phyloP scores from a whole-genome alignment of 2,329 filamentous ascomycete species.

The Fonsecaea pedrosoi region DNA sequence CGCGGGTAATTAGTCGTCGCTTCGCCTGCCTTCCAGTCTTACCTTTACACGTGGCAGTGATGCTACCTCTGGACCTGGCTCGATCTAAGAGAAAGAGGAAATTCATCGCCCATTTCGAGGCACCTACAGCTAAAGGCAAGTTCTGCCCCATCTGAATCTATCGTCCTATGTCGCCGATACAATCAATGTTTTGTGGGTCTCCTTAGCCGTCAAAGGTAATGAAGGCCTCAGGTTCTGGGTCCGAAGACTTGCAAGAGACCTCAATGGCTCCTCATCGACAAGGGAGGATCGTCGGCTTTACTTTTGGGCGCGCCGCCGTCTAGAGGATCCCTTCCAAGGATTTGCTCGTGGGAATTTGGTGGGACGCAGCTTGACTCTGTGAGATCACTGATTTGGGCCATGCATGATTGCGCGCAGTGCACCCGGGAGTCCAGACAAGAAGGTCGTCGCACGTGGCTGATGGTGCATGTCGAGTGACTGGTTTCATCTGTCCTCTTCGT shows the following conservation, averaged over 20 bases:
- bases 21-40: slow-evolving; percentile 23
- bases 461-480: background rate
- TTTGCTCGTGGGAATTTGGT: background rate
- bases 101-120: slow-evolving; percentile 8
- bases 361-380: background rate
- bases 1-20: slow-evolving; percentile 2
- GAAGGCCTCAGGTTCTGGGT: too few relatives aligned
- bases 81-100: slow-evolving; percentile 11
- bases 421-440: background rate
- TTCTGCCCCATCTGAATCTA: background rate
- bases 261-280: background rate
- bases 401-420: background rate
- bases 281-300: background rate
- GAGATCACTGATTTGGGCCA: background rate
- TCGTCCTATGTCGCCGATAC: background rate
- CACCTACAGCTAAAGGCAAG: background rate
- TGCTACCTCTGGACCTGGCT: slow-evolving; percentile 13
- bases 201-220: background rate
- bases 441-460: background rate
- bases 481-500: background rate
- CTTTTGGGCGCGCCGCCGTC: background rate
- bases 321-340: background rate
- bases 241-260: background rate
- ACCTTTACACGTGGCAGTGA: slow-evolving; percentile 28
- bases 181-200: background rate